phyloP scores from a whole-genome alignment of 2,329 filamentous ascomycete species.

The Scedosporium aurantiacum region DNA sequence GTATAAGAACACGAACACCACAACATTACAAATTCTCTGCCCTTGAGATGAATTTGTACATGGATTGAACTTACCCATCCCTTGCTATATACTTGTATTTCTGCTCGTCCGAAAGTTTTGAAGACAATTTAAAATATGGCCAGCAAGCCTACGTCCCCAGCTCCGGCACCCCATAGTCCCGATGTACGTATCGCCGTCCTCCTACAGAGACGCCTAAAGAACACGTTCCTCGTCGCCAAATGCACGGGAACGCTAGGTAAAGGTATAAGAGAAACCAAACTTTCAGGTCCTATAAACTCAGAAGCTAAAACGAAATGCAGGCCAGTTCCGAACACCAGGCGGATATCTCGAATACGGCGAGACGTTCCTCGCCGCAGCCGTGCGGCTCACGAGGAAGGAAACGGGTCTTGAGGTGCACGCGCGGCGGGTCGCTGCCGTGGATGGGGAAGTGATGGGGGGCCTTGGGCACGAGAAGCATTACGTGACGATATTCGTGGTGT shows the following conservation, averaged over 20 bases:
- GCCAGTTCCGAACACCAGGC: conserved; percentile 57
- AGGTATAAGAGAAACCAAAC: conserved; percentile 19
- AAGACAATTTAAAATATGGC: neutral
- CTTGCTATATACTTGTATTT: neutral
- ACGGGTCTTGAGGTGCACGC: conserved; percentile 49
- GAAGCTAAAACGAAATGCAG: conserved; percentile 21
- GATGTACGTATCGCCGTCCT: conserved; percentile 39
- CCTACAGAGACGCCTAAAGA: conserved; percentile 25
- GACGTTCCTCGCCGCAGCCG: conserved; percentile 48
- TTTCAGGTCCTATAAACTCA: neutral
- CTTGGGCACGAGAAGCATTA: conserved; percentile 52
- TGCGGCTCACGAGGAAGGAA: conserved; percentile 59
- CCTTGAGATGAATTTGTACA: too few relatives aligned
- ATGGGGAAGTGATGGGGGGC: conserved; percentile 52
- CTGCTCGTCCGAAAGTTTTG: neutral
- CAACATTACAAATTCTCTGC: neutral
- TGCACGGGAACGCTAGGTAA: conserved; percentile 36
- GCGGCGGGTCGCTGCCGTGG: conserved; percentile 42
- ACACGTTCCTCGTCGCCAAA: conserved; percentile 33
- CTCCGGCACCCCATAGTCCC: conserved; percentile 17
- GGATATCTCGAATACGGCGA: conserved; percentile 66
- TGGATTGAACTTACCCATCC: too few relatives aligned
- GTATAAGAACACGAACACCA: neutral
- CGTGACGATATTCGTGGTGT: conserved; percentile 58
- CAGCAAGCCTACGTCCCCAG: neutral